These are phyloP conservation scores for Erysimum cheiri DNA, from an alignment of 441 rosid genomes.

Conservation along the genomic window DNA sequence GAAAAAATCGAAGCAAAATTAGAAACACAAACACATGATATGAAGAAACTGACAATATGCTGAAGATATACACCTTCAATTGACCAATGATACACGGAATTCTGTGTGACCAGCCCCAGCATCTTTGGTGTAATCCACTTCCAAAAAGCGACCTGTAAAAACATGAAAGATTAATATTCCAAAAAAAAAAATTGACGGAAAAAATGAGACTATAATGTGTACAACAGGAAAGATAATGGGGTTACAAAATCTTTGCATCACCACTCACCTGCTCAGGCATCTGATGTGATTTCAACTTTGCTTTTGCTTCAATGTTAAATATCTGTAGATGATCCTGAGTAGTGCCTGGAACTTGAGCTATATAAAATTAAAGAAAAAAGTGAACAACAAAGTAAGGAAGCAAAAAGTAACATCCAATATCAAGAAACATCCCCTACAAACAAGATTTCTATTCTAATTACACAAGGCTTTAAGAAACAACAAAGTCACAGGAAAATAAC, in stretches of 20 bases:
- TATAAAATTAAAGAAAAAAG: conserved; percentile 40
- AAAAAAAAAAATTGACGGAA: not conserved
- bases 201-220: conserved; percentile 13
- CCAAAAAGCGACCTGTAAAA: conserved; percentile 91
- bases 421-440: conserved; percentile 10
- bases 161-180: conserved; percentile 30
- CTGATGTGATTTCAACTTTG: conserved; percentile 96
- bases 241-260: conserved; percentile 20
- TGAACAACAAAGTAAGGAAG: conserved; percentile 23
- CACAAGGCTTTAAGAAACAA: conserved; percentile 24
- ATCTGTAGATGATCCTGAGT: conserved; percentile 99
- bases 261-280: conserved; percentile 95
- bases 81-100: conserved; percentile 96
- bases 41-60: conserved; percentile 9
- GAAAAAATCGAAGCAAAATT: conserved; percentile 31
- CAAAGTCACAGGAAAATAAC: not conserved
- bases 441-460: conserved; percentile 3
- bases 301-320: conserved; percentile 96
- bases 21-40: conserved; percentile 26
- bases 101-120: conserved; percentile 96
- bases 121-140: conserved; percentile 94
- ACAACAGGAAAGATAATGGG: conserved; percentile 20
- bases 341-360: conserved; percentile 99
- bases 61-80: conserved; percentile 74
- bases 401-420: conserved; percentile 13